Conservation (phyloP, 768 basidiomycete species). For the Auriscalpium orientale region DNA sequence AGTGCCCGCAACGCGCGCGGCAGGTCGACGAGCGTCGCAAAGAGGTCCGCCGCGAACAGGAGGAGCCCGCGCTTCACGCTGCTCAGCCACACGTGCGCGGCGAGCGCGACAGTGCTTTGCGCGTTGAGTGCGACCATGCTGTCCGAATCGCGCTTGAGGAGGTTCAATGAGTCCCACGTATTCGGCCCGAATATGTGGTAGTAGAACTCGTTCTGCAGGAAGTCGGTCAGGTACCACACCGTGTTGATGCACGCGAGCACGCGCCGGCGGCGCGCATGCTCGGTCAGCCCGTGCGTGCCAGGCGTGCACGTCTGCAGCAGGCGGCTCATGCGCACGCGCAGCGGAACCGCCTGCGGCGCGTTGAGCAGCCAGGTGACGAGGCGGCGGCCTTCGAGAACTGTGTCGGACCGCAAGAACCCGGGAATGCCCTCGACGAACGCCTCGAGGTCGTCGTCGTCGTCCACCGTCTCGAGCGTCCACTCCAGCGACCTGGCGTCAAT, state of each 20-base stretch:
- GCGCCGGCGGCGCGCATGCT: background rate
- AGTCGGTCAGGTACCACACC: background rate
- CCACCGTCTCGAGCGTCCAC: constrained; percentile 1
- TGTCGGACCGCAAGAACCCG: background rate
- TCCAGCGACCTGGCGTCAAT: background rate
- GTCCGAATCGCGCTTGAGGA: background rate
- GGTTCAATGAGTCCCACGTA: background rate
- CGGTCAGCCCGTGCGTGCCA: background rate
- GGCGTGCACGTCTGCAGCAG: background rate
- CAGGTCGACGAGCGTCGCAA: background rate
- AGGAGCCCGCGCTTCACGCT: too few species aligned
- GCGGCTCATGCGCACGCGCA: background rate
- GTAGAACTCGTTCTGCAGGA: background rate
- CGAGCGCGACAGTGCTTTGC: background rate
- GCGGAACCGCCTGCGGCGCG: background rate
- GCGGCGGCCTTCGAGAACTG: background rate
- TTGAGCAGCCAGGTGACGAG: background rate
- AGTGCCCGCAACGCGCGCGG: background rate
- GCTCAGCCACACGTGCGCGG: background rate
- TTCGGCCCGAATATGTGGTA: background rate
- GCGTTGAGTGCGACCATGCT: background rate
- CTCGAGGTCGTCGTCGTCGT: constrained; percentile 5
- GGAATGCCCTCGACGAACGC: constrained; percentile 5
- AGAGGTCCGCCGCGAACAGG: background rate
- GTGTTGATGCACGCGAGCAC: background rate